Percentiles rank a stretch among this genome's conserved stretches.
phyloP scores from a whole-genome alignment of 768 basidiomycete species.

The Pleurotus djamor region DNA sequence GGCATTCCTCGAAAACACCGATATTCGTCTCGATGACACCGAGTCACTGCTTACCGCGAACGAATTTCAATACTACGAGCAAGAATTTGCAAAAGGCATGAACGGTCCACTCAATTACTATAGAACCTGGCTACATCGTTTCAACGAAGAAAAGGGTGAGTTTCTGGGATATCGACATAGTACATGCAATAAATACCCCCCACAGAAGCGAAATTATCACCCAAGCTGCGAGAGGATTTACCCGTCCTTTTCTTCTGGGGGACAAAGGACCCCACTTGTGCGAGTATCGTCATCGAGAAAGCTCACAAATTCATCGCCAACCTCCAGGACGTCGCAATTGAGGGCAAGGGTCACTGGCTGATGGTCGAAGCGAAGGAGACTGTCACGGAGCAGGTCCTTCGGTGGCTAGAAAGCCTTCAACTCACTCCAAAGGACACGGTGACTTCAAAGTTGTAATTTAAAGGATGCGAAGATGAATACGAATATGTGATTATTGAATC shows the following conservation, averaged over 20 bases:
- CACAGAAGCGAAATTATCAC: conserved; percentile 40
- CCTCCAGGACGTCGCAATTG: conserved; percentile 49
- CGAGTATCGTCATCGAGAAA: conserved; percentile 35
- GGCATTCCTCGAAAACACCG: background rate
- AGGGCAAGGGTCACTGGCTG: conserved; percentile 67
- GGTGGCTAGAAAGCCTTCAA: conserved; percentile 39
- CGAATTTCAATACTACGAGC: conserved; percentile 56
- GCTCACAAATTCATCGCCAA: conserved; percentile 47
- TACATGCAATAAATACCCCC: background rate
- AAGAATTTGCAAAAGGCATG: conserved; percentile 51
- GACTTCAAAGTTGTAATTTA: background rate
- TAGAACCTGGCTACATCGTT: conserved; percentile 56
- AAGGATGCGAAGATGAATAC: background rate
- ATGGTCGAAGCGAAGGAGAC: conserved; percentile 60
- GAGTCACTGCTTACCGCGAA: background rate
- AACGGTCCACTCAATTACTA: conserved; percentile 79
- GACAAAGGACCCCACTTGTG: conserved; percentile 49
- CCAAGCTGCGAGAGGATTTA: conserved; percentile 41
- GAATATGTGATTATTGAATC: background rate
- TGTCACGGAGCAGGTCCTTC: conserved; percentile 44
- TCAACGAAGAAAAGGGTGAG: conserved; percentile 60
- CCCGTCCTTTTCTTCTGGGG: conserved; percentile 66
- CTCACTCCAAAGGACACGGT: background rate
- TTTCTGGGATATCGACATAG: background rate
- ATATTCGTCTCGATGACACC: background rate